phyloP scores from a whole-genome alignment of 225 moss, liverwort and hornwort species.

The Pseudoscleropodium purum region DNA sequence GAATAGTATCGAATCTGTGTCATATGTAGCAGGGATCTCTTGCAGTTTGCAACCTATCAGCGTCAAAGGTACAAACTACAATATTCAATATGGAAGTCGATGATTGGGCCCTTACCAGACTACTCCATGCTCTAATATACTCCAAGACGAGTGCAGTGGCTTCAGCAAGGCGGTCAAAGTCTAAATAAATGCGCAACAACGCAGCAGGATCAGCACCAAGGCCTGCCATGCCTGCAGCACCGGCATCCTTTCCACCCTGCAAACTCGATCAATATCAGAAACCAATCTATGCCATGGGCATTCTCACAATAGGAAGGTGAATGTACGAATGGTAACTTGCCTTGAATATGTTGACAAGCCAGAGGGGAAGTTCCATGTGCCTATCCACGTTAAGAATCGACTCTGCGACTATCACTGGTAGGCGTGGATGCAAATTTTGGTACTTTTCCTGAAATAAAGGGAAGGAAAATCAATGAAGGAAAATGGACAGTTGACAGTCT shows the following conservation, averaged over 20 bases:
- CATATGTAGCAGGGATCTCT: not conserved
- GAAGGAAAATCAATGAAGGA: not conserved
- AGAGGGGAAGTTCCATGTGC: constrained; percentile 96
- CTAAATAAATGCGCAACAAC: constrained; percentile 72
- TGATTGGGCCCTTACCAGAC: constrained; percentile 22
- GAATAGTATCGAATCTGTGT: not conserved
- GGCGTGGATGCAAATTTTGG: constrained; percentile 57
- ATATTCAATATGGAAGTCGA: not conserved
- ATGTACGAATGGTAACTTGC: not conserved
- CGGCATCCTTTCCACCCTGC: constrained; percentile 69
- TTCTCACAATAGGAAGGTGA: not conserved
- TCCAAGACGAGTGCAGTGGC: constrained; percentile 86
- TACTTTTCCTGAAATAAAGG: constrained; percentile 59
- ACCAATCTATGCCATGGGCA: not conserved
- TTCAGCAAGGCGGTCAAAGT: constrained; percentile 78
- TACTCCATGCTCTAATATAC: constrained; percentile 65
- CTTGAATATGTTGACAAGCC: constrained; percentile 90
- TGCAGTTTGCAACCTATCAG: not conserved
- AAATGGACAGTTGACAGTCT: not conserved
- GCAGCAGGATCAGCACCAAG: constrained; percentile 78
- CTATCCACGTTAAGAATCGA: constrained; percentile 84
- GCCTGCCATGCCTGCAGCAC: constrained; percentile 60
- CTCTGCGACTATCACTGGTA: constrained; percentile 78
- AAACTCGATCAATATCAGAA: not conserved
- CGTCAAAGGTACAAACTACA: not conserved